Conservation (phyloP, 768 basidiomycete genomes). For the Tricholoma flavovirens region DNA sequence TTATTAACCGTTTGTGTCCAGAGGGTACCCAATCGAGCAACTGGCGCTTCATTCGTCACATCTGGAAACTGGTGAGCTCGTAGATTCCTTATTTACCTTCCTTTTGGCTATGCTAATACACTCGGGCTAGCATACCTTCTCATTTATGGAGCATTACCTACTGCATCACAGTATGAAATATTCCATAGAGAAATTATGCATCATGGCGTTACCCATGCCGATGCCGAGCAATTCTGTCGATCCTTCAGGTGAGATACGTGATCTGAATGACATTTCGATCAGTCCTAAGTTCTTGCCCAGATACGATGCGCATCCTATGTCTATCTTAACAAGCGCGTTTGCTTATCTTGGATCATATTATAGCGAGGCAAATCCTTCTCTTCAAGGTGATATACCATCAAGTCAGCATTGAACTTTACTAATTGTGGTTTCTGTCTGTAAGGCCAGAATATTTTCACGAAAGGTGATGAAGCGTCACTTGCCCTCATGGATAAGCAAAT, state of each 20-base stretch:
- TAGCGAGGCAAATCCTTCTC: conserved; percentile 80
- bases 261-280: not conserved
- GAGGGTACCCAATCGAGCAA: conserved; percentile 92
- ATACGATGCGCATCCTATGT: conserved; percentile 91
- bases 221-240: conserved; percentile 63
- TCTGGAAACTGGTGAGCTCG: conserved; percentile 53
- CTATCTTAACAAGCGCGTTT: conserved; percentile 81
- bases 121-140: conserved; percentile 62
- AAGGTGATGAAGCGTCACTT: conserved; percentile 59
- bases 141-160: conserved; percentile 81
- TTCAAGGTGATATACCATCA: conserved; percentile 51
- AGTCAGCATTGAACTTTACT: not conserved
- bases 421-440: not conserved
- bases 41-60: conserved; percentile 76
- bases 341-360: conserved; percentile 88
- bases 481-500: conserved; percentile 90
- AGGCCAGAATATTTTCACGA: conserved; percentile 79
- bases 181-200: conserved; percentile 78
- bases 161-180: conserved; percentile 45
- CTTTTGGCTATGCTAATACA: not conserved
- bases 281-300: conserved; percentile 28
- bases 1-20: conserved; percentile 19
- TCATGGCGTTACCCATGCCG: conserved; percentile 63
- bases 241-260: conserved; percentile 47
- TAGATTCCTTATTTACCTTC: not conserved